Percentiles rank a stretch among this genome's conserved stretches.
Evolutionary conservation across 2,329 filamentous ascomycete species (phyloP).

Genomic region (Didymella pomorum): DNA sequence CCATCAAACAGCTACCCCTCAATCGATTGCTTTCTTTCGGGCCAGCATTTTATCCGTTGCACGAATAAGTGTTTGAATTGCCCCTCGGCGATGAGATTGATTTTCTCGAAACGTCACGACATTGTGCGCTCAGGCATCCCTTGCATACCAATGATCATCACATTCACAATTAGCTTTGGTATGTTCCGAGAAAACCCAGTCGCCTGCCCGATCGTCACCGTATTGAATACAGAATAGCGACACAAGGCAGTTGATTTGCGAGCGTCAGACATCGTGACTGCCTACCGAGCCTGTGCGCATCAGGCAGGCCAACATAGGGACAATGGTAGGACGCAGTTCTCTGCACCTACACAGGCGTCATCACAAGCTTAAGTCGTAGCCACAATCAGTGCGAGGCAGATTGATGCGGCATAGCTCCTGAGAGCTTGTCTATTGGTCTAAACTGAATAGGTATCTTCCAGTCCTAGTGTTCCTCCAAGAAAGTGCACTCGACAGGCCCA

Average conservation of each 20-base stretch:
- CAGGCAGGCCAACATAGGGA: too few relatives aligned
- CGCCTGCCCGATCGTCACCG: too few relatives aligned
- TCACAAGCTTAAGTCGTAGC: not conserved
- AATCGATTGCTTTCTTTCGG: not conserved
- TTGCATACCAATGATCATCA: not conserved
- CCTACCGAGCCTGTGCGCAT: too few relatives aligned
- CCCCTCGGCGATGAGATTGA: not conserved
- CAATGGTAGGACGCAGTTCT: too few relatives aligned
- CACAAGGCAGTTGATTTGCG: too few relatives aligned
- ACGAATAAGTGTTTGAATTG: not conserved
- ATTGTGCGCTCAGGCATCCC: not conserved
- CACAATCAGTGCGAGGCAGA: too few relatives aligned
- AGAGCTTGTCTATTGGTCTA: constrained; percentile 6
- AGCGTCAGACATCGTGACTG: too few relatives aligned
- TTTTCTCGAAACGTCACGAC: not conserved
- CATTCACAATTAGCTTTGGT: not conserved
- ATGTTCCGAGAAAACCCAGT: too few relatives aligned
- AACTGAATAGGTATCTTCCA: constrained; percentile 6
- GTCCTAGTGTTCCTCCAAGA: not conserved
- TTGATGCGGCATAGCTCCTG: not conserved
- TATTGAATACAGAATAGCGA: too few relatives aligned
- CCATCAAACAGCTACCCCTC: not conserved
- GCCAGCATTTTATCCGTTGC: not conserved
- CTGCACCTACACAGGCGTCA: not conserved
- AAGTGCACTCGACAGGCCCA: not conserved